Base-by-base conservation (phyloP, 73 alveolate species). In the Uronychia setigera region DNA sequence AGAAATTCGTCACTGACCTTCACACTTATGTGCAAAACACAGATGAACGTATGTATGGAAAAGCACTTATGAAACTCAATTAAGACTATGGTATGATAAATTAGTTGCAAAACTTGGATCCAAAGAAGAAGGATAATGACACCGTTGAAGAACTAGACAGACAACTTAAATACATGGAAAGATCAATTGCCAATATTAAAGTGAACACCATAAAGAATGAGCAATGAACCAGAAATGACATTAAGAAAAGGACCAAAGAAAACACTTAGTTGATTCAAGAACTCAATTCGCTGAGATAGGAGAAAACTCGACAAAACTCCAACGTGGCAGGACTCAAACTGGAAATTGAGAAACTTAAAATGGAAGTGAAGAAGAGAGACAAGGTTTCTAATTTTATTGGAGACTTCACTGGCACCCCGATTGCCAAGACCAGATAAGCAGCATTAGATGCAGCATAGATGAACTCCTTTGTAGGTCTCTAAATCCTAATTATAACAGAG, bases 71-170 rank as follows among this genome's bases (percentile, higher is more conserved):
- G 80, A 78, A 77, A 0, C 90, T 95, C 5, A 91, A 92, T 77
- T 82, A 93, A 60, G 80, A 60, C 26, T 95, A 93, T 85, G 99
- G 93, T 31, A 87, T 78, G 87, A 30, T 67, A 9, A 60, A 82
- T 57, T 81, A 89, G 31, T 83, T 83, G 29, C 91, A 93, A 81
- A 92, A 89, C n/a, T 84, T 92, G 19, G 94, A 95, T 59, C 78
- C 85, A 59, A 91, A 93, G 59, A 82, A 92, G 67, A 95, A 94
- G 84, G 99, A 95, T 80, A 96, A 96, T 26, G 95, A 94, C 67
- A 88, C 97, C 60, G 79, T 95, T 0, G 97, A 95, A 60, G 99
- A 95, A 80, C 88, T 95, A 88, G 93, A 91, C 80, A 86, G 97
- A 35, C 93, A 95, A 76, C 83, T 95, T 1, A 91, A 86, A 59